phyloP scores from a whole-genome alignment of 129 eudicot species.

The Artemisia annua region DNA sequence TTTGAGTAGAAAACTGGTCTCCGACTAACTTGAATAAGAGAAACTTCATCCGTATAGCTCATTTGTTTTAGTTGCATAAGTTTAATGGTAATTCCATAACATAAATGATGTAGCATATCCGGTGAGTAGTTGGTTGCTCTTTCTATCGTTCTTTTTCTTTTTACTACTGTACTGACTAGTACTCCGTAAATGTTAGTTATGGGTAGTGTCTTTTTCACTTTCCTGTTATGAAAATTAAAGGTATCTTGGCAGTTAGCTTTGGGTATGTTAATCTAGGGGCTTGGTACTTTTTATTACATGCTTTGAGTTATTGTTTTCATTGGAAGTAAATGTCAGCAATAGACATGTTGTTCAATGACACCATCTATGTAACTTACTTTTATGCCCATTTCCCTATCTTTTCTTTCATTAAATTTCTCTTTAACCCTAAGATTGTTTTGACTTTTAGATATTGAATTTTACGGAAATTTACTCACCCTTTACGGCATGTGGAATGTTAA shows the following conservation, averaged over 20 bases:
- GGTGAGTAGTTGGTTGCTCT: not conserved
- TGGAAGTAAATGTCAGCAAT: slow-evolving; percentile 48
- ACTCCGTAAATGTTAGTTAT: slow-evolving; percentile 19
- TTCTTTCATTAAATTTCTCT: not conserved
- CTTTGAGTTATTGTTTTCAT: slow-evolving; percentile 43
- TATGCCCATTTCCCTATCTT: slow-evolving; percentile 3
- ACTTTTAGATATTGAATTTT: too few relatives aligned
- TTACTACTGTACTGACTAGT: not conserved
- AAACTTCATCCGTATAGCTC: not conserved
- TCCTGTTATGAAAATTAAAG: slow-evolving; percentile 37
- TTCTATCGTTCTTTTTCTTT: not conserved
- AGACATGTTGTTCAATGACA: slow-evolving; percentile 45
- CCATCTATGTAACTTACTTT: slow-evolving; percentile 17
- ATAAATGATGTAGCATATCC: not conserved
- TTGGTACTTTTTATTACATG: slow-evolving; percentile 35
- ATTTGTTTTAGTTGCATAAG: not conserved
- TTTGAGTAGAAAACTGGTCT: too few relatives aligned
- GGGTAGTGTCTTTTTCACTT: slow-evolving; percentile 17
- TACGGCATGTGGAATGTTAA: not conserved
- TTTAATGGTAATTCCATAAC: not conserved
- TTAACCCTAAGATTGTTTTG: not conserved
- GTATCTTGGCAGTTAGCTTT: slow-evolving; percentile 41
- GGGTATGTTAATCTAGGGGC: slow-evolving; percentile 27
- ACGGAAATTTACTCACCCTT: not conserved
- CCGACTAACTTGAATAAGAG: too few relatives aligned